Evolutionary conservation across 805 yeast species (phyloP).

Genomic region (Metschnikowia colocasiae): DNA sequence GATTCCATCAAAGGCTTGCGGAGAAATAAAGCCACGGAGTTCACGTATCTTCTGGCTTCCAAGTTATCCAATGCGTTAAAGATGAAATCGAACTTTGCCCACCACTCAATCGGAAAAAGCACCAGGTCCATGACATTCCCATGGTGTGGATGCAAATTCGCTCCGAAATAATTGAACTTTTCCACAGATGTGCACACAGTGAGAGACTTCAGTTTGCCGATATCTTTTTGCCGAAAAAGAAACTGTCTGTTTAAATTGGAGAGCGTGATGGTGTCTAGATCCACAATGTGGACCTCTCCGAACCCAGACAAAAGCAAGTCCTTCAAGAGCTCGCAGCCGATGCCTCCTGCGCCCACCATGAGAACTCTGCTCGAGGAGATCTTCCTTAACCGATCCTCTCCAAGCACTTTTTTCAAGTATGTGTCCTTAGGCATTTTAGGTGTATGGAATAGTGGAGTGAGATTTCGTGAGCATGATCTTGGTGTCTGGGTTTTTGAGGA

Average conservation of each 20-base stretch:
- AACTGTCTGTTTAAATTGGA: slow-evolving; percentile 93
- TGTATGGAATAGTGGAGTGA: not conserved
- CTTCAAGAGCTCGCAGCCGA: slow-evolving; percentile 88
- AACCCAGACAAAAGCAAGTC: slow-evolving; percentile 74
- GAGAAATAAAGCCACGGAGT: slow-evolving; percentile 71
- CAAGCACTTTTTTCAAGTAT: slow-evolving; percentile 44
- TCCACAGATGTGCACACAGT: slow-evolving; percentile 84
- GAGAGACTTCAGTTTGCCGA: slow-evolving; percentile 79
- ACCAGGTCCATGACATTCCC: slow-evolving; percentile 81
- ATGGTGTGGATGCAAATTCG: slow-evolving; percentile 72
- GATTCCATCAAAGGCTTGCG: slow-evolving; percentile 80
- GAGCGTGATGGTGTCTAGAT: slow-evolving; percentile 89
- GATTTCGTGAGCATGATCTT: not conserved
- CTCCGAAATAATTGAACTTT: slow-evolving; percentile 54
- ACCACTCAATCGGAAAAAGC: slow-evolving; percentile 71
- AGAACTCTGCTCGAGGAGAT: slow-evolving; percentile 53
- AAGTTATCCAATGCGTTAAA: slow-evolving; percentile 93
- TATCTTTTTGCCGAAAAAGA: slow-evolving; percentile 82
- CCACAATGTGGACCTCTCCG: slow-evolving; percentile 89
- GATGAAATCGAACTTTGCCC: slow-evolving; percentile 65
- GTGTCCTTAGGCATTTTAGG: slow-evolving; percentile 36
- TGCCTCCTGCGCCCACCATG: slow-evolving; percentile 95
- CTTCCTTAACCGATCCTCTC: slow-evolving; percentile 28
- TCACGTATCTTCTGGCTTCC: slow-evolving; percentile 89
- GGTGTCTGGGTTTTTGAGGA: slow-evolving; percentile 1